Base-by-base conservation (phyloP, 2,329 filamentous ascomycete species). In the Penicillium janthinellum region DNA sequence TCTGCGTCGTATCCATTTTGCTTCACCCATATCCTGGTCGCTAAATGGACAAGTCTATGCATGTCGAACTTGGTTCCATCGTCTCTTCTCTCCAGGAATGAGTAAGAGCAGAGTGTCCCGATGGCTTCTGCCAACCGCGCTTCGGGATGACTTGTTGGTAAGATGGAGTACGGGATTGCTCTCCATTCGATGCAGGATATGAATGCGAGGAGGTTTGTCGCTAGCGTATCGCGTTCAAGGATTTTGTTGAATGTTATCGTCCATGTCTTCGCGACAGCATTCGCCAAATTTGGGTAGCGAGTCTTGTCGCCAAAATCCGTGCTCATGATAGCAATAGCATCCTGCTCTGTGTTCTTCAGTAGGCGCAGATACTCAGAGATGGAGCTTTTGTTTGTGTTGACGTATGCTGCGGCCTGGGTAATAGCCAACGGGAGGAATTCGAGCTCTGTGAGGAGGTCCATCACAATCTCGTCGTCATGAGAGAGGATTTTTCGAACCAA, bases 201-300 rank as follows among this genome's bases (percentile, higher is more conserved):
- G 20, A 74, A 73, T 37, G 61, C 69, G 10, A 78, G 66, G 37
- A 72, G 70, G 28, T 72, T 64, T 20, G 66, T 69, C 4, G 76
- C 76, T 20, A 73, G 54, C 5, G 54, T 51, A 60, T 77, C 62
- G 22, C 58, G 42, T 20, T 59, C 45, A 17, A 56, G 67, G 31
- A 78, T 77, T 41, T 75, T 67, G 10, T 74, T 56, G 48, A 78
- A 77, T 5, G 74, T 75, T 31, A 78, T 72, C 6, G 69, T 63
- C 74, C 73, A 79, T 34, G 51, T 62, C 2, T 64, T 74, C 11
- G 71, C 69, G 17, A 79, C 66, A 3, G 75, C 25, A 28, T 28
- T 28, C 25, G 25, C 25, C 5, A 28, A 28, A 28, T 28, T 28
- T 28, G 25, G 25, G 25, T 28, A 28, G 5, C 25, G 68, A 25